Evolutionary conservation across 1,284 basidiomycete species (phyloP).

Genomic region (Flammula alnicola): DNA sequence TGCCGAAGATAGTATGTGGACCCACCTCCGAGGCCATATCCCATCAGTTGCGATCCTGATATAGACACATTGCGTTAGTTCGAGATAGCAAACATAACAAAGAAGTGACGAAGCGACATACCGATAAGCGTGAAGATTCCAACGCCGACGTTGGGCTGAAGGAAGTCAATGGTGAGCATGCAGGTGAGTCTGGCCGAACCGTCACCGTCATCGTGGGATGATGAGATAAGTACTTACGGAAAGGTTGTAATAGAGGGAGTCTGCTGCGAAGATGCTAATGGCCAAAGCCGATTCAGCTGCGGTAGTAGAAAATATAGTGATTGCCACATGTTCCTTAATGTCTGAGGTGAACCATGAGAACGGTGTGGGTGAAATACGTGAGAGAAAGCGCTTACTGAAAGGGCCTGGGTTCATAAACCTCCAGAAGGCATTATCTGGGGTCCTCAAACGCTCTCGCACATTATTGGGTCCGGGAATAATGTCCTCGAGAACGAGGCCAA

Average conservation of each 20-base stretch:
- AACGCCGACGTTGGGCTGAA: conserved; percentile 49
- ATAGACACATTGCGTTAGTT: not conserved
- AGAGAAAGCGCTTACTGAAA: conserved; percentile 46
- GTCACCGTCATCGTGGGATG: not conserved
- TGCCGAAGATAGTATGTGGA: conserved; percentile 5
- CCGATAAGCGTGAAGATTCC: conserved; percentile 49
- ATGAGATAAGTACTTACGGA: conserved; percentile 6
- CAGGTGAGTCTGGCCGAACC: no score
- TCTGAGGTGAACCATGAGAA: conserved; percentile 33
- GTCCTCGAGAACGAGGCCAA: conserved; percentile 48
- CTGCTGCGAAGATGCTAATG: conserved; percentile 53
- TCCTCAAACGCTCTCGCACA: conserved; percentile 33
- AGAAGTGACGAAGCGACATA: conserved; percentile 10
- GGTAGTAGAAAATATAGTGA: conserved; percentile 63
- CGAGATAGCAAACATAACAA: not conserved
- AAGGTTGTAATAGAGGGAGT: conserved; percentile 54
- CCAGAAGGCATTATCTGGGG: conserved; percentile 49
- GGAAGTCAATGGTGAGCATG: not conserved
- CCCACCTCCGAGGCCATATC: conserved; percentile 56
- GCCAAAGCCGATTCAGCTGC: conserved; percentile 53
- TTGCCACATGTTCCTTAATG: conserved; percentile 64
- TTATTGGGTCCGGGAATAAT: conserved; percentile 50
- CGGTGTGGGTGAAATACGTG: not conserved
- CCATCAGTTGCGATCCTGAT: conserved; percentile 53
- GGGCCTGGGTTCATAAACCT: conserved; percentile 55